Percentiles rank a stretch among this genome's conserved stretches.
Conservation (phyloP, 768 basidiomycete genomes). For the Boletus pseudopeckii region DNA sequence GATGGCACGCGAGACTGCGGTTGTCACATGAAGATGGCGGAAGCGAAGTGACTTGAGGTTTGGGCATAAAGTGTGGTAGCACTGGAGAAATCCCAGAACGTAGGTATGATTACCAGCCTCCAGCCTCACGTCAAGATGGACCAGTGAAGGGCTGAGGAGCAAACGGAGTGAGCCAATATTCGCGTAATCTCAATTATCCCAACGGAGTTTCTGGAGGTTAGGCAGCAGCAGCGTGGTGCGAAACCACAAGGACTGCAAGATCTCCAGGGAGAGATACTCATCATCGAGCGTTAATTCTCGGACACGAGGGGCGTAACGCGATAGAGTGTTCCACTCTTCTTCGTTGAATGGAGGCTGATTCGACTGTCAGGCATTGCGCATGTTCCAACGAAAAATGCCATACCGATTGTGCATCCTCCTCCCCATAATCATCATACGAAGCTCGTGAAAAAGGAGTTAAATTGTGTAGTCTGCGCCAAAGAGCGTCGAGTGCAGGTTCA, state of each 20-base stretch:
- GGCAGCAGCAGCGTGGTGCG: slow-evolving; percentile 7
- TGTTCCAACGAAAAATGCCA: neutral
- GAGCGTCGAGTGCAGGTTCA: slow-evolving; percentile 13
- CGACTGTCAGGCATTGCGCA: neutral
- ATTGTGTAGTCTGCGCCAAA: slow-evolving; percentile 12
- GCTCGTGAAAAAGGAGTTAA: neutral
- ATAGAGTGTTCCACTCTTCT: neutral
- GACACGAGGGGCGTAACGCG: slow-evolving; percentile 6
- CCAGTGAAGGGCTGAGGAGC: slow-evolving; percentile 9
- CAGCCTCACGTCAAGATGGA: neutral
- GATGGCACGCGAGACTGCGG: slow-evolving; percentile 4
- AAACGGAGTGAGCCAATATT: neutral
- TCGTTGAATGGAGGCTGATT: slow-evolving; percentile 5
- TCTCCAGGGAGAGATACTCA: neutral
- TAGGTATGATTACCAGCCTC: neutral
- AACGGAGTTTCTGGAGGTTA: slow-evolving; percentile 2
- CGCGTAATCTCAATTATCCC: neutral
- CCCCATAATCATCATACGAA: no score
- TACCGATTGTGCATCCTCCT: neutral
- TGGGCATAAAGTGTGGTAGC: slow-evolving; percentile 3
- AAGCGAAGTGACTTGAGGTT: slow-evolving; percentile 6
- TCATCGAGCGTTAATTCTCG: neutral
- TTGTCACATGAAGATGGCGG: neutral
- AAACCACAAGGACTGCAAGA: slow-evolving; percentile 2
- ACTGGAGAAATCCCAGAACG: slow-evolving; percentile 2